phyloP scores from a whole-genome alignment of 2,329 filamentous ascomycete genomes.

The Xylaria multiplex region DNA sequence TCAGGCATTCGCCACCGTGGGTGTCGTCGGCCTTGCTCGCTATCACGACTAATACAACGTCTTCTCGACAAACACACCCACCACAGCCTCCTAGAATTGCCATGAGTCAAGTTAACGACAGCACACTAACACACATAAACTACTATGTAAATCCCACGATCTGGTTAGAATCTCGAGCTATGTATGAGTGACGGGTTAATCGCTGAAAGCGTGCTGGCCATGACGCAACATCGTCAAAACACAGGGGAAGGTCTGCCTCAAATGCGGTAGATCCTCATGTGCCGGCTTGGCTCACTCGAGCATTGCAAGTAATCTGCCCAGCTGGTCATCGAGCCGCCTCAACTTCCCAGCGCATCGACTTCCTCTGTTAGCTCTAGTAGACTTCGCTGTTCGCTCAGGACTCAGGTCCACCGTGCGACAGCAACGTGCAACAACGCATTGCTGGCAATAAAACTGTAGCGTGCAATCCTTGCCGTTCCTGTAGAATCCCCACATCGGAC shows the following conservation, averaged over 20 bases:
- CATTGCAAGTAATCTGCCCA: constrained; percentile 13
- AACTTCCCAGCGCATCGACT: constrained; percentile 19
- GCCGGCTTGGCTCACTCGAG: constrained; percentile 34
- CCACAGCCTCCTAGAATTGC: background rate
- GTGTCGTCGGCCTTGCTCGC: constrained; percentile 6
- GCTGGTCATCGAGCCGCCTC: constrained; percentile 19
- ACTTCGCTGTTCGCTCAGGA: no score
- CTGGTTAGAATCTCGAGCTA: background rate
- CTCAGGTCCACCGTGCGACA: constrained; percentile 24
- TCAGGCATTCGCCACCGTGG: constrained; percentile 11
- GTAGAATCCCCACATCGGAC: constrained; percentile 29
- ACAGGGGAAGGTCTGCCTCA: constrained; percentile 7
- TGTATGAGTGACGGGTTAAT: background rate
- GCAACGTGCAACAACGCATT: constrained; percentile 28
- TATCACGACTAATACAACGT: constrained; percentile 1
- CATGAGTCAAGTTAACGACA: background rate
- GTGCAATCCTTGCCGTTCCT: constrained; percentile 17
- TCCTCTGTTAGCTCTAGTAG: background rate
- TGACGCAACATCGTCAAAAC: constrained; percentile 12
- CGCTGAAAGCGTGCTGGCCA: background rate
- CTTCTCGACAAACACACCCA: background rate
- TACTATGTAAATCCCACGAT: background rate
- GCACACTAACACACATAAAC: no score
- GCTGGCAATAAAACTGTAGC: constrained; percentile 13
- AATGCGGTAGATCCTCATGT: constrained; percentile 36